Percentiles rank a stretch among this genome's conserved stretches.
phyloP scores from a whole-genome alignment of 2,329 filamentous ascomycete species.

The Aspergillus oerlinghausenensis region DNA sequence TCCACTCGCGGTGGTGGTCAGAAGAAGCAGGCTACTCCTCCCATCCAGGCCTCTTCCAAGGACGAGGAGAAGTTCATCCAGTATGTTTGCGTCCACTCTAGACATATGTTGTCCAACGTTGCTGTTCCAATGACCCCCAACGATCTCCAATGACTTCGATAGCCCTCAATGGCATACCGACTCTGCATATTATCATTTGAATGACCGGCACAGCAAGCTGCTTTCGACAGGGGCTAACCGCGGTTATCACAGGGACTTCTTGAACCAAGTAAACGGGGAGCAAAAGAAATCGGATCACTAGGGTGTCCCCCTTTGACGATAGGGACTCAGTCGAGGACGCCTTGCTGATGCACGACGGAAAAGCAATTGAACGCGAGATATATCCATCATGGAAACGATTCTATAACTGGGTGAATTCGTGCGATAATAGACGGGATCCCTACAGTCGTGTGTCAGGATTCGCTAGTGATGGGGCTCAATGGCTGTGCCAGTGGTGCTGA shows the following conservation, averaged over 20 bases:
- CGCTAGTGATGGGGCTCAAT: not conserved
- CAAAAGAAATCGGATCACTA: constrained; percentile 44
- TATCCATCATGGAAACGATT: not conserved
- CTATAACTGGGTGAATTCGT: not conserved
- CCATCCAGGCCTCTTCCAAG: constrained; percentile 61
- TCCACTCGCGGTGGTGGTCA: constrained; percentile 43
- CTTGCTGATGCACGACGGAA: constrained; percentile 1
- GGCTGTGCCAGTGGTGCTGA: constrained; percentile 2
- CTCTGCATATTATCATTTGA: not conserved
- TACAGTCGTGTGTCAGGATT: not conserved
- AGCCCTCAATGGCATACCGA: not conserved
- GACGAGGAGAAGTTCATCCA: constrained; percentile 66
- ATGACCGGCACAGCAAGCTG: not conserved
- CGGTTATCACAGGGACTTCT: constrained; percentile 41
- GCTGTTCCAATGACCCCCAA: not conserved
- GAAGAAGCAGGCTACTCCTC: constrained; percentile 47
- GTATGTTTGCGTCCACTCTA: constrained; percentile 38
- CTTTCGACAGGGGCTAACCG: not conserved
- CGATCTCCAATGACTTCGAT: not conserved
- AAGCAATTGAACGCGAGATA: not conserved
- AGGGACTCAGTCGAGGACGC: constrained; percentile 9
- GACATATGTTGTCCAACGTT: not conserved
- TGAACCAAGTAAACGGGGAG: constrained; percentile 47
- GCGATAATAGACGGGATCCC: not conserved
- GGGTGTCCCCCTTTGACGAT: constrained; percentile 4